Evolutionary conservation across 2,329 filamentous ascomycete species (phyloP), one percentile per base, ranked within the genome.

Genomic region (Fusarium sp.): DNA sequence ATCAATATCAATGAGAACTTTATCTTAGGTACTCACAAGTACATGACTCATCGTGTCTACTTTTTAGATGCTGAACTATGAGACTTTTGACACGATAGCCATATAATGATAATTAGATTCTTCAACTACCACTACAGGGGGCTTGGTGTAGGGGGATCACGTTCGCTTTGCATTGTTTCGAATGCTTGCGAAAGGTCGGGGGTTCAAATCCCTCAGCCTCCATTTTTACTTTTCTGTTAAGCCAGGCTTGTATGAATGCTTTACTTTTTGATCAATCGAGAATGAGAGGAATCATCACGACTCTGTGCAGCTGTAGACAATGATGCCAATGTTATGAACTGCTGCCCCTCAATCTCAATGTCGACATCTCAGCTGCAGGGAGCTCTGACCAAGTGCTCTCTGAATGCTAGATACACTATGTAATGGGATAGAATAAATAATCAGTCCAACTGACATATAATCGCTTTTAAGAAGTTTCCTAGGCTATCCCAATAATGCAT

Each of bases 201-300:
- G 72, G 72, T 74, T 75, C 73, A 75, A 75, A 68, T 75, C 73
- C 72, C 72, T 68, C 58, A 69, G 66, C 70, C 71, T 74, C 72
- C 73, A 74, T 55, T 51, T 59, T 65, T 65, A 21, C 9, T 21
- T 27, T 37, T 21, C 9, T 4, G 14, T 3, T 11, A 6, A 14
- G 10, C 15, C 21, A n/a, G 5, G 13, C 14, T 15, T 33, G 14
- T 15, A 33, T 15, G 8, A 33, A 14, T n/a, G n/a, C 17, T n/a
- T 35, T 9, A 6, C 15, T 35, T 35, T 35, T n/a, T 35, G 15
- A 14, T 25, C 25, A 9, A 6, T 25, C 25, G 10, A 25, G 3
- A 15, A 6, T 33, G 31, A 33, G 31, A 33, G 11, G 14, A 15
- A 6, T 14, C 7, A 5, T 6, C 11, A 15, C 15, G 31, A 15